A percentile compares a stretch with the other conserved stretches of the same genome.
Conservation (phyloP, 345 rosid genomes). For the Kernera saxatilis region DNA sequence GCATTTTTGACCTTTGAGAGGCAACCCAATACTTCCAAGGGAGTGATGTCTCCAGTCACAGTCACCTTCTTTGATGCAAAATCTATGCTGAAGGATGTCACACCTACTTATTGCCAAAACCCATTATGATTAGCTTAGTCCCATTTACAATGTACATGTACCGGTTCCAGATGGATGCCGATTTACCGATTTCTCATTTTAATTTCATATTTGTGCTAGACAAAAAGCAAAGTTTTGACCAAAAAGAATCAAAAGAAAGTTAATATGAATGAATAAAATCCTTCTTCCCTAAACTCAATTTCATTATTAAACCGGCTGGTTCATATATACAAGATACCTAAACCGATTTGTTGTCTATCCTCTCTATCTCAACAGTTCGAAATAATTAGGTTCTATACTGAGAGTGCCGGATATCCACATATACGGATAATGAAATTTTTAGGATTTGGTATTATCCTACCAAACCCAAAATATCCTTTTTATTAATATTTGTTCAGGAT, state of each 20-base stretch:
- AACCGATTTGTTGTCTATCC: too few relatives aligned
- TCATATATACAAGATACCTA: too few relatives aligned
- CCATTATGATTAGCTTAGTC: neutral
- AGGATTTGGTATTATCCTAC: too few relatives aligned
- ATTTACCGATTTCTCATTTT: neutral
- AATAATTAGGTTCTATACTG: too few relatives aligned
- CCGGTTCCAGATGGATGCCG: neutral
- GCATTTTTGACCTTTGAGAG: slow-evolving; percentile 78
- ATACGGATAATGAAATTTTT: too few relatives aligned
- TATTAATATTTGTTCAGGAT: too few relatives aligned
- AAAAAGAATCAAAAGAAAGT: too few relatives aligned
- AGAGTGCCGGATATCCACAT: too few relatives aligned
- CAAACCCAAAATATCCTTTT: too few relatives aligned
- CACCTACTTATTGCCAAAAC: slow-evolving; percentile 43
- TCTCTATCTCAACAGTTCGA: too few relatives aligned
- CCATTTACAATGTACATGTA: neutral
- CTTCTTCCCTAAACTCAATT: neutral
- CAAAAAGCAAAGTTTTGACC: too few relatives aligned
- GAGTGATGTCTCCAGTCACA: slow-evolving; percentile 79
- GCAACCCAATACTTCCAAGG: slow-evolving; percentile 63
- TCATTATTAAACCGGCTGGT: neutral
- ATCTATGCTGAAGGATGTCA: slow-evolving; percentile 79
- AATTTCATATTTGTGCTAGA: neutral
- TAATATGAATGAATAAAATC: too few relatives aligned
- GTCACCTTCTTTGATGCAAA: slow-evolving; percentile 71